Evolutionary conservation across 768 basidiomycete genomes (phyloP).

Genomic region (Amanita polypyramis): DNA sequence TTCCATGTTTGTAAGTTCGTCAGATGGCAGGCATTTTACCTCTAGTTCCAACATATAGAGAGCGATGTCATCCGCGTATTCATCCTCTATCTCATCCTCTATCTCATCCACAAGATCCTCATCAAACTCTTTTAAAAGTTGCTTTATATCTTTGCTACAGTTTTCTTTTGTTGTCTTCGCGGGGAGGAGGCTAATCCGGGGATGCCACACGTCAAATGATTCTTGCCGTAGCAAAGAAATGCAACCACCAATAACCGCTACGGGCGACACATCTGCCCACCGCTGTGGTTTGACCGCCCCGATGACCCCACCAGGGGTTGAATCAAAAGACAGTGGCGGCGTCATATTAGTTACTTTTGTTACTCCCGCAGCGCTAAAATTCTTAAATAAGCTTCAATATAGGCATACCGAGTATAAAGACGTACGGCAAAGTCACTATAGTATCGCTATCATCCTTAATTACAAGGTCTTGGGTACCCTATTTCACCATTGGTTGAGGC

Average conservation of each 20-base stretch:
- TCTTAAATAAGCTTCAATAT: conserved; percentile 6
- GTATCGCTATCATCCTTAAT: conserved; percentile 39
- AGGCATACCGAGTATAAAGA: conserved; percentile 8
- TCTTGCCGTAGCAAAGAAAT: neutral
- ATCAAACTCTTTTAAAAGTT: conserved; percentile 4
- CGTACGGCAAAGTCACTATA: conserved; percentile 50
- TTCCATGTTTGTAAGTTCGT: neutral
- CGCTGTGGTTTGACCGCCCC: neutral
- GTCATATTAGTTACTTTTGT: conserved; percentile 27
- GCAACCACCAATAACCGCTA: too few relatives aligned
- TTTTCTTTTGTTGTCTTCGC: neutral
- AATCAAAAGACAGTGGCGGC: neutral
- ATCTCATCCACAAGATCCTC: too few relatives aligned
- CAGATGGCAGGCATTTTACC: neutral
- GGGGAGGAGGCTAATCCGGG: too few relatives aligned
- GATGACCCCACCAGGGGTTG: too few relatives aligned
- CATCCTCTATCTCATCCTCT: conserved; percentile 1
- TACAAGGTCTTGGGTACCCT: conserved; percentile 55
- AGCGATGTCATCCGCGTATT: conserved; percentile 3
- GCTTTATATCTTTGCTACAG: neutral
- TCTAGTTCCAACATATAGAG: conserved; percentile 4
- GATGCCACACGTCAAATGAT: too few relatives aligned
- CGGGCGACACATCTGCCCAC: neutral
- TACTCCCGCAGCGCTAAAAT: conserved; percentile 31
- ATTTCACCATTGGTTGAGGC: conserved; percentile 10